Evolutionary conservation across 2,329 filamentous ascomycete genomes (phyloP).

Genomic region (Chaetothyriales sp.): DNA sequence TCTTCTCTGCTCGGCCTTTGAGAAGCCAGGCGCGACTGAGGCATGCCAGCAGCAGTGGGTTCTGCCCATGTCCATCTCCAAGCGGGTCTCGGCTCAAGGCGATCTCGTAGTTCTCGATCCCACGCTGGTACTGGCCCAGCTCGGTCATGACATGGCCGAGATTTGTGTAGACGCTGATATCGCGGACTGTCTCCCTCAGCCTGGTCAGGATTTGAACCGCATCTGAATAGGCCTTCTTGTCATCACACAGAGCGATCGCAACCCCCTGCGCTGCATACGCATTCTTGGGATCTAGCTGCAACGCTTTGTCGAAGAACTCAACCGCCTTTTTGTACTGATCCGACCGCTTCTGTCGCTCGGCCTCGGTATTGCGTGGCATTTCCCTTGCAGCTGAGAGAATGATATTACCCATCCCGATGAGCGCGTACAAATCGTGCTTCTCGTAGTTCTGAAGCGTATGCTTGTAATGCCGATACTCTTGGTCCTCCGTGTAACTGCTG

Average conservation of each 20-base stretch:
- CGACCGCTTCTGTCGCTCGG: constrained; percentile 78
- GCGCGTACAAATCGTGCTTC: constrained; percentile 93
- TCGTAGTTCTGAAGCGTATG: constrained; percentile 87
- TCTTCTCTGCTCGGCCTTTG: constrained; percentile 56
- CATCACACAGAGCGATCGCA: constrained; percentile 83
- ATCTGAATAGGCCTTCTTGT: constrained; percentile 72
- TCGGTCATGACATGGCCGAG: constrained; percentile 87
- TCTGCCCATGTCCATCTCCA: constrained; percentile 25
- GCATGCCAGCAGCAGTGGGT: constrained; percentile 68
- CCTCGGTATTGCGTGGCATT: constrained; percentile 80
- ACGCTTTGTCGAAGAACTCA: constrained; percentile 95
- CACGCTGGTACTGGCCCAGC: constrained; percentile 73
- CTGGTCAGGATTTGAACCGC: constrained; percentile 82
- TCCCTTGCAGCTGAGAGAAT: constrained; percentile 76
- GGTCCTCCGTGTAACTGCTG: constrained; percentile 69
- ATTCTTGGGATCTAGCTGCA: constrained; percentile 88
- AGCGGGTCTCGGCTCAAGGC: constrained; percentile 59
- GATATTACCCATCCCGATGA: constrained; percentile 96
- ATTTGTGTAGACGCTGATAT: constrained; percentile 80
- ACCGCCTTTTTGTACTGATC: constrained; percentile 81
- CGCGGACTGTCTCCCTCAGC: constrained; percentile 76
- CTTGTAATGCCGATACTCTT: constrained; percentile 88
- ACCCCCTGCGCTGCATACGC: constrained; percentile 93
- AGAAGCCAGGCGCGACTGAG: constrained; percentile 77
- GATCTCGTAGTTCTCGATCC: constrained; percentile 84